Evolutionary conservation across 2,329 filamentous ascomycete genomes (phyloP).

Genomic region (Stylonectria norvegica): DNA sequence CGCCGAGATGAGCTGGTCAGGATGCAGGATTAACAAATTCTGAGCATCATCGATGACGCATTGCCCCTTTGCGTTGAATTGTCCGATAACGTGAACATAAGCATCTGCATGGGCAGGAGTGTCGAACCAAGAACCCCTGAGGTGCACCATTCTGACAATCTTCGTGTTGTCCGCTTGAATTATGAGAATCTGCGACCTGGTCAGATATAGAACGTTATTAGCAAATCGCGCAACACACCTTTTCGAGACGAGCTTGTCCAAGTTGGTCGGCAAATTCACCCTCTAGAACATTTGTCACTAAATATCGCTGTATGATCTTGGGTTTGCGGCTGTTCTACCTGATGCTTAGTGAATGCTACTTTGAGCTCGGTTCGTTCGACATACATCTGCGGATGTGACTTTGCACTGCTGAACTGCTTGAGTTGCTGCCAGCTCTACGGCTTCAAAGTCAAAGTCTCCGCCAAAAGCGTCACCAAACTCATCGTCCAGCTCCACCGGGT

Average conservation of each 20-base stretch:
- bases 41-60: conserved; percentile 79
- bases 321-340: conserved; percentile 64
- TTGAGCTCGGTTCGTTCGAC: conserved; percentile 28
- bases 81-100: conserved; percentile 82
- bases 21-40: conserved; percentile 87
- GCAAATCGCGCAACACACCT: conserved; percentile 51
- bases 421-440: conserved; percentile 68
- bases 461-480: conserved; percentile 48
- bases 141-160: conserved; percentile 62
- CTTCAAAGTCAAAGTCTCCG: conserved; percentile 76
- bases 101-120: conserved; percentile 71
- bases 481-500: conserved; percentile 22
- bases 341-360: conserved; percentile 57
- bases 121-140: conserved; percentile 84
- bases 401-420: conserved; percentile 50
- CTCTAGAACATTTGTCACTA: conserved; percentile 71
- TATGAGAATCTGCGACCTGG: conserved; percentile 61
- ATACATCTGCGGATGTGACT: conserved; percentile 34
- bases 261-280: conserved; percentile 63
- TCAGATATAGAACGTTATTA: conserved; percentile 11
- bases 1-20: conserved; percentile 90
- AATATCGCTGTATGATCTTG: conserved; percentile 81
- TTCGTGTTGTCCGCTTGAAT: conserved; percentile 75
- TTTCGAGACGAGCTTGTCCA: conserved; percentile 61
- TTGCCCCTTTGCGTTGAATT: conserved; percentile 65